These are phyloP conservation scores for Plasmodium coatneyi DNA, from an alignment of 169 alveolate species.

Conservation along the genomic window DNA sequence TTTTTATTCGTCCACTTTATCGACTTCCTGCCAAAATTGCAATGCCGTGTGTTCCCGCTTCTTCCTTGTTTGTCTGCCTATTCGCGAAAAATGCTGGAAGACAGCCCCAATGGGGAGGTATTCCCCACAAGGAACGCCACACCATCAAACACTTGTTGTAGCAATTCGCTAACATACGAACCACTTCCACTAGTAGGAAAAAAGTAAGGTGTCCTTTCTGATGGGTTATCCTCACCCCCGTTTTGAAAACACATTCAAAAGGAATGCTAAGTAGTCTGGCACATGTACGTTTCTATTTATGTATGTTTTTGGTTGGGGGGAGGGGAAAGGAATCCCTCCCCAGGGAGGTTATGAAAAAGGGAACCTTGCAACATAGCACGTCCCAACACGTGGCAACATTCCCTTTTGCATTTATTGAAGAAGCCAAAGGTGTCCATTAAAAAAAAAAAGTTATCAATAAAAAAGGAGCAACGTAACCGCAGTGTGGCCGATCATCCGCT, in stretches of 20 bases:
- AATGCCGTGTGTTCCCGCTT: neutral
- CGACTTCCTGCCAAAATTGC: neutral
- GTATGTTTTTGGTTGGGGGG: neutral
- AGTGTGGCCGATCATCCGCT: neutral
- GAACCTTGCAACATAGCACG: neutral
- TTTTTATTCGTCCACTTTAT: neutral
- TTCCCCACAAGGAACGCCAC: neutral
- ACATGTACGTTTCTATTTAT: neutral
- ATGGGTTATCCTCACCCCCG: neutral
- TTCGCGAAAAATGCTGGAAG: neutral
- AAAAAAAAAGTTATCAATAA: too few species aligned
- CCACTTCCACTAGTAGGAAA: neutral
- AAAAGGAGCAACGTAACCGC: neutral
- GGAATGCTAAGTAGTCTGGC: neutral
- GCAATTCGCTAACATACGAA: neutral
- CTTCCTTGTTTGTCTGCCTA: neutral
- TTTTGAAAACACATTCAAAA: neutral
- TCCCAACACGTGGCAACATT: neutral
- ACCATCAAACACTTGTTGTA: neutral
- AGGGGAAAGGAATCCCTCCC: neutral
- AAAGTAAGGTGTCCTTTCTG: neutral
- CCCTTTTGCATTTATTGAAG: neutral
- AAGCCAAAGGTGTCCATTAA: neutral
- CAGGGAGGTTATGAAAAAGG: neutral
- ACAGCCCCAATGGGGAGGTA: neutral